These are phyloP conservation scores for Cyberlindnera mycetangii DNA, from an alignment of 805 yeast species.

Conservation along the genomic window DNA sequence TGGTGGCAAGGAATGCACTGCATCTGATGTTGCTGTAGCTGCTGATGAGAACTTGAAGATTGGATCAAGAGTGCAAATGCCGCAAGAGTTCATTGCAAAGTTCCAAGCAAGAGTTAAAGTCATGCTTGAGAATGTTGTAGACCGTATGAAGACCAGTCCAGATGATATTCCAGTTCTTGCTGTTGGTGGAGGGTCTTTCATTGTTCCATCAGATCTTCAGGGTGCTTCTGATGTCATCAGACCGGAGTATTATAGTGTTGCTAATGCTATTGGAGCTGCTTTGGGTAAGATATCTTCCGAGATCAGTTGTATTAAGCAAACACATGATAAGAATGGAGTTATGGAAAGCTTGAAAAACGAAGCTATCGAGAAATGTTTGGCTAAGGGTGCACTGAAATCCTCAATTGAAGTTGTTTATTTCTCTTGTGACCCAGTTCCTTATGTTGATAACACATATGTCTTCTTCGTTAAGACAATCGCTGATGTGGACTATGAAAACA, in stretches of 20 bases:
- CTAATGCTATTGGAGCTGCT: slow-evolving; percentile 52
- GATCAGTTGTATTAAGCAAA: slow-evolving; percentile 10
- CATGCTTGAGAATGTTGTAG: slow-evolving; percentile 39
- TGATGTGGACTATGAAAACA: slow-evolving; percentile 22
- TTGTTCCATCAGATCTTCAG: slow-evolving; percentile 35
- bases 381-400: slow-evolving; percentile 28
- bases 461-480: slow-evolving; percentile 22
- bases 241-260: slow-evolving; percentile 42
- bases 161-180: slow-evolving; percentile 41
- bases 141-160: slow-evolving; percentile 43
- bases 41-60: slow-evolving; percentile 15
- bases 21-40: slow-evolving; percentile 36
- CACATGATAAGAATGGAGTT: slow-evolving; percentile 17
- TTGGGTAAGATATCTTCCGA: slow-evolving; percentile 39
- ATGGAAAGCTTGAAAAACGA: slow-evolving; percentile 22
- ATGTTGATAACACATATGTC: slow-evolving; percentile 30
- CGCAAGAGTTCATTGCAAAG: slow-evolving; percentile 9
- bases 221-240: slow-evolving; percentile 42
- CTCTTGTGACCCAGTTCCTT: slow-evolving; percentile 30
- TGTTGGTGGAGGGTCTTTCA: slow-evolving; percentile 51
- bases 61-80: neutral
- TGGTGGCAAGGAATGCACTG: slow-evolving; percentile 41
- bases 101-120: slow-evolving; percentile 15
- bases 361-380: slow-evolving; percentile 23
- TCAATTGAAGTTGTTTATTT: slow-evolving; percentile 27